A percentile compares a stretch with the other conserved stretches of the same genome.
phyloP scores from a whole-genome alignment of 208 protist genomes.

The Trypanosomatidae sp. region DNA sequence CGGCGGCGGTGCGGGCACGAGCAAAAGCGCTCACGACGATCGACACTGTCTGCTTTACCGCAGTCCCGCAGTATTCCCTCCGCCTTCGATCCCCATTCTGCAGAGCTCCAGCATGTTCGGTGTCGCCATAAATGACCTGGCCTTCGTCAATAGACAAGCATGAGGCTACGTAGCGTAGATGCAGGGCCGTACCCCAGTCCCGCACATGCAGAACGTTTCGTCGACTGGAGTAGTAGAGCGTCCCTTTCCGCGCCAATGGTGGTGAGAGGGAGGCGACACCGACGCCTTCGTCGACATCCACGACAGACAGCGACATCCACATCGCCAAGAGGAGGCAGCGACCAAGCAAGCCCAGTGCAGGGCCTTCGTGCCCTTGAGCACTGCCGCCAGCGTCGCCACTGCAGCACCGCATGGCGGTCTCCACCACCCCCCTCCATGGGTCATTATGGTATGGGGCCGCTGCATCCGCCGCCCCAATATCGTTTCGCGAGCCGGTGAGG shows the following conservation, averaged over 20 bases:
- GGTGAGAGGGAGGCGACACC: background rate
- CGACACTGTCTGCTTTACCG: background rate
- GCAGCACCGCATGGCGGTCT: background rate
- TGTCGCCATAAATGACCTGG: background rate
- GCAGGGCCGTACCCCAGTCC: slow-evolving; percentile 16
- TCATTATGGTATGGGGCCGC: background rate
- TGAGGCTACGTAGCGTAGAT: slow-evolving; percentile 9
- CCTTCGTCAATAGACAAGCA: background rate
- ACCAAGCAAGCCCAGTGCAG: slow-evolving; percentile 10
- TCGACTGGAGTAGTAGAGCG: slow-evolving; percentile 22
- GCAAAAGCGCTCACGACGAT: background rate
- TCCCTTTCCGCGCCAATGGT: slow-evolving; percentile 1
- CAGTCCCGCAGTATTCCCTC: background rate
- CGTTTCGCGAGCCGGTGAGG: background rate
- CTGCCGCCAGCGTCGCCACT: background rate
- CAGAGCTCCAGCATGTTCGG: background rate
- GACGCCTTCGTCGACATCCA: slow-evolving; percentile 9
- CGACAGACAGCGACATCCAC: slow-evolving; percentile 18
- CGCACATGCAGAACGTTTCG: slow-evolving; percentile 22
- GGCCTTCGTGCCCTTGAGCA: background rate
- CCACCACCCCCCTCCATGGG: slow-evolving; percentile 5
- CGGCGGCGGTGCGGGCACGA: background rate
- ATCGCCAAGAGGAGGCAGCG: slow-evolving; percentile 20
- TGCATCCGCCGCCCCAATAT: background rate
- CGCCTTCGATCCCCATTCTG: background rate